phyloP scores from a whole-genome alignment of 1,284 basidiomycete species.

The Leccinum pachyderme region DNA sequence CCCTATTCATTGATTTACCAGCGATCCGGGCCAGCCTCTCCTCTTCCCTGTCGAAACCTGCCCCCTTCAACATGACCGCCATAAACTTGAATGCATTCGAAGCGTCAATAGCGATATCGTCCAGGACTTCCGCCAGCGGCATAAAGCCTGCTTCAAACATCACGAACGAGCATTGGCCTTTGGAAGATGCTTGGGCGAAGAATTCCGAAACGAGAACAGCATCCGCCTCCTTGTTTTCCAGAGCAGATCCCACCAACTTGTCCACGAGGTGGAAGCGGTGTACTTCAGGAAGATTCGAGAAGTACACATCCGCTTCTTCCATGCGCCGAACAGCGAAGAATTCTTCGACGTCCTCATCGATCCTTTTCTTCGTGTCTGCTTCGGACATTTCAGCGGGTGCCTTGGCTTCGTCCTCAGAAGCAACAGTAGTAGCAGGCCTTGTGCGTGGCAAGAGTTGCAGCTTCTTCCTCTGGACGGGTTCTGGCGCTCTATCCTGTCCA shows the following conservation, averaged over 20 bases:
- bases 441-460: constrained; percentile 59
- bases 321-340: constrained; percentile 76
- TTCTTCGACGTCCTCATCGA: constrained; percentile 78
- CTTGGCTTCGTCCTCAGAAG: constrained; percentile 53
- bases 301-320: constrained; percentile 81
- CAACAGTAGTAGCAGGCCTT: constrained; percentile 39
- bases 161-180: constrained; percentile 50
- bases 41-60: constrained; percentile 60
- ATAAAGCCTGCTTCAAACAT: constrained; percentile 72
- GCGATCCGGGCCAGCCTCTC: constrained; percentile 53
- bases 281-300: constrained; percentile 64
- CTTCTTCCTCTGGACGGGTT: constrained; percentile 63
- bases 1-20: constrained; percentile 55
- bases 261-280: constrained; percentile 71
- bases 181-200: constrained; percentile 56
- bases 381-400: constrained; percentile 59
- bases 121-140: constrained; percentile 70
- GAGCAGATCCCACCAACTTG: constrained; percentile 65
- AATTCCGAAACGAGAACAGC: constrained; percentile 74
- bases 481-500: constrained; percentile 19
- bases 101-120: constrained; percentile 87
- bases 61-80: constrained; percentile 69
- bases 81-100: constrained; percentile 82
- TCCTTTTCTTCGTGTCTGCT: constrained; percentile 73
- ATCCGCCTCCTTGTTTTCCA: constrained; percentile 85